A percentile compares a stretch with the other conserved stretches of the same genome.
Evolutionary conservation across 768 basidiomycete genomes (phyloP).

Genomic region (Mycena belliarum): DNA sequence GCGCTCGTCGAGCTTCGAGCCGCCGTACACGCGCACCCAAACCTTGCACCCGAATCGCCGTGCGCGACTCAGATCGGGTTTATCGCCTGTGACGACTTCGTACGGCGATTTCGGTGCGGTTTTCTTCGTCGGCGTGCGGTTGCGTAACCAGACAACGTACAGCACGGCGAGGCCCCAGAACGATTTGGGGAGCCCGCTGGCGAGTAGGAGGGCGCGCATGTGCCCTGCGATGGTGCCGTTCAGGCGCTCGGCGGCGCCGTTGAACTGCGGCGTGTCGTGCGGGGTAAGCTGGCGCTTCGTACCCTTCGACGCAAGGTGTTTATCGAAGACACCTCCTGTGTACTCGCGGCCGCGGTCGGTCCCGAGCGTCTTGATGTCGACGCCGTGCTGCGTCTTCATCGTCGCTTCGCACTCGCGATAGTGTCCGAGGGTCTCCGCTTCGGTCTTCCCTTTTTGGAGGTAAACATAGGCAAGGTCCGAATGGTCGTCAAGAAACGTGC

Average conservation of each 20-base stretch:
- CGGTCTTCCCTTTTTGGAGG: too few relatives aligned
- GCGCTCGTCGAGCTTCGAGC: neutral
- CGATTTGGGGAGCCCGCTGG: constrained; percentile 26
- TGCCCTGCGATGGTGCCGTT: constrained; percentile 32
- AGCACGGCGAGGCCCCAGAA: constrained; percentile 27
- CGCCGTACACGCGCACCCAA: neutral
- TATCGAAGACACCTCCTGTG: neutral
- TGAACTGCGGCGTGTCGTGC: constrained; percentile 32
- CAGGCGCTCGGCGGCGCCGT: constrained; percentile 38
- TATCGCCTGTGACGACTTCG: neutral
- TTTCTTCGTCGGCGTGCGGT: neutral
- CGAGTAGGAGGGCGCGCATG: constrained; percentile 30
- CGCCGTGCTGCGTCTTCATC: too few relatives aligned
- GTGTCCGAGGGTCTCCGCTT: too few relatives aligned
- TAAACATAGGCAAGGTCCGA: too few relatives aligned
- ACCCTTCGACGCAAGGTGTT: neutral
- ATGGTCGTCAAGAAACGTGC: too few relatives aligned
- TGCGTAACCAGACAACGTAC: neutral
- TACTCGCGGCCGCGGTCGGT: neutral
- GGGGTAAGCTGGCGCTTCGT: neutral
- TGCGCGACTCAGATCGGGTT: neutral
- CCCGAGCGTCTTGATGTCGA: neutral
- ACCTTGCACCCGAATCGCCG: neutral
- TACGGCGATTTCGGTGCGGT: neutral
- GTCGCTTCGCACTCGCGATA: too few relatives aligned